Evolutionary conservation across 177 flowering plant genomes (phyloP).

Genomic region (Tripterygium wilfordii): DNA sequence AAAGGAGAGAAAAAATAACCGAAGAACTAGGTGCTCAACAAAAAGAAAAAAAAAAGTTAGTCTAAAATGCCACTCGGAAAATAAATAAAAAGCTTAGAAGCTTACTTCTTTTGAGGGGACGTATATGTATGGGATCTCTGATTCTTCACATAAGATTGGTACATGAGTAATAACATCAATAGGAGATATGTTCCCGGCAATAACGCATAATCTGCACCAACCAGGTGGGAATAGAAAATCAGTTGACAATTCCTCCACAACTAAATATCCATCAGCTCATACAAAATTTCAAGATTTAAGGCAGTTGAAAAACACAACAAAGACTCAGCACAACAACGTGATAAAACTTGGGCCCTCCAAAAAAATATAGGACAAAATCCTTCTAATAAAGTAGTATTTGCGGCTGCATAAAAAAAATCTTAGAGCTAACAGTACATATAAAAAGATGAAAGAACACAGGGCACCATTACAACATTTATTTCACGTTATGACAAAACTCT

Average conservation of each 20-base stretch:
- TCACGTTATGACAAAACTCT: too few relatives aligned
- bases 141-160: conserved; percentile 83
- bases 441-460: too few relatives aligned
- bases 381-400: too few relatives aligned
- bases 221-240: not conserved
- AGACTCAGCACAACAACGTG: too few relatives aligned
- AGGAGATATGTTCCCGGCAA: conserved; percentile 90
- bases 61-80: not conserved
- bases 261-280: not conserved
- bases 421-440: too few relatives aligned
- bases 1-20: too few relatives aligned
- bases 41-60: not conserved
- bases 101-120: conserved; percentile 88
- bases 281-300: too few relatives aligned
- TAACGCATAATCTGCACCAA: conserved; percentile 71
- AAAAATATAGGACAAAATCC: too few relatives aligned
- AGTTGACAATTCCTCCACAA: not conserved
- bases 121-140: conserved; percentile 75
- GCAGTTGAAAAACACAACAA: too few relatives aligned
- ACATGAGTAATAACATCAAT: conserved; percentile 93
- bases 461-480: too few relatives aligned
- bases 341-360: too few relatives aligned
- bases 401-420: not conserved
- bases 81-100: conserved; percentile 8
- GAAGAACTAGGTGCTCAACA: too few relatives aligned